phyloP scores from a whole-genome alignment of 306 rosid species.

The Vigna reflexopilosa region DNA sequence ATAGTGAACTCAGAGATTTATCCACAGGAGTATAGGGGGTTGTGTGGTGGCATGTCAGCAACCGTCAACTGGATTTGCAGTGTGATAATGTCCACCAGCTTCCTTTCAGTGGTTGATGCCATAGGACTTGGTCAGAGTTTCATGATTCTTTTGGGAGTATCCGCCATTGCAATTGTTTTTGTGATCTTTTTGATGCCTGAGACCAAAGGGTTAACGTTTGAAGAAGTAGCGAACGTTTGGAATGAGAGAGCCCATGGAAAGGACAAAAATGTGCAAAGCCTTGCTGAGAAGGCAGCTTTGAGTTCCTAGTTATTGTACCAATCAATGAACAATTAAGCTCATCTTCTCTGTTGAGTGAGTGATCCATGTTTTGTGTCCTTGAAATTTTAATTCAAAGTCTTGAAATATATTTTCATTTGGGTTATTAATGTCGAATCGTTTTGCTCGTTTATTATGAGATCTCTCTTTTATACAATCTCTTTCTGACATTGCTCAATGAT shows the following conservation, averaged over 20 bases:
- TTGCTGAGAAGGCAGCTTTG: conserved; percentile 33
- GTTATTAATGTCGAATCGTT: background rate
- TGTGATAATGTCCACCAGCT: conserved; percentile 65
- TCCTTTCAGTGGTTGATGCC: conserved; percentile 63
- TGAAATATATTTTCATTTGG: background rate
- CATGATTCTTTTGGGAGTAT: conserved; percentile 58
- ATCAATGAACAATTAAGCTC: background rate
- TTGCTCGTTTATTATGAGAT: background rate
- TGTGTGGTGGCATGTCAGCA: conserved; percentile 89
- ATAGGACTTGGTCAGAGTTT: conserved; percentile 69
- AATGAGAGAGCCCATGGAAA: conserved; percentile 71
- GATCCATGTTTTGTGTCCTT: background rate
- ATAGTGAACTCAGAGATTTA: conserved; percentile 83
- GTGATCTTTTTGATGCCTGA: conserved; percentile 62
- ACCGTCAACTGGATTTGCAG: conserved; percentile 81
- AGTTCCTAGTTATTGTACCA: background rate
- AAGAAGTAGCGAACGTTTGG: conserved; percentile 73
- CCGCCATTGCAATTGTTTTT: conserved; percentile 55
- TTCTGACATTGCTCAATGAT: background rate
- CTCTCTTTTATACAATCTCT: background rate
- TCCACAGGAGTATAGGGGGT: conserved; percentile 76
- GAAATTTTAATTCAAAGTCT: background rate
- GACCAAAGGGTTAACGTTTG: conserved; percentile 76
- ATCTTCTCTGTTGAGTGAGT: background rate
- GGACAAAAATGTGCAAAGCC: conserved; percentile 40